Conservation (phyloP, 2,329 filamentous ascomycete genomes). For the Diaporthe vaccinii region DNA sequence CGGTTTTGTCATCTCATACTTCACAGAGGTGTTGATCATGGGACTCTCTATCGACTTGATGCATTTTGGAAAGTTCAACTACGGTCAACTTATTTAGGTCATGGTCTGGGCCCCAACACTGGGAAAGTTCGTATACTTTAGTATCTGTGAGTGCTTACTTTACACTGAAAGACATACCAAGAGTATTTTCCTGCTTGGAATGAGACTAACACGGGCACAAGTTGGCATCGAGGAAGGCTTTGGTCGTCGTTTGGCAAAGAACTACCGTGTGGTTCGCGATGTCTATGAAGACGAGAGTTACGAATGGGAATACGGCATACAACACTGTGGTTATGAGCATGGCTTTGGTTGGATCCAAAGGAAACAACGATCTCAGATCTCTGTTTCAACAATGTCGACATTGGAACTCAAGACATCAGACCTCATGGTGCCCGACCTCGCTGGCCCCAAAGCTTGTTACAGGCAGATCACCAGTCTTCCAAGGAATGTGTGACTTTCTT, state of each 20-base stretch:
- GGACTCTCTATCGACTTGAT: neutral
- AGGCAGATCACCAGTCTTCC: neutral
- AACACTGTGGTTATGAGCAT: neutral
- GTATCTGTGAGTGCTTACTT: neutral
- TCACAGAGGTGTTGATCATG: neutral
- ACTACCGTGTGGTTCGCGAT: neutral
- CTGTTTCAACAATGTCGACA: neutral
- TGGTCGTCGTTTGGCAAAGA: constrained; percentile 2
- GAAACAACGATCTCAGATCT: neutral
- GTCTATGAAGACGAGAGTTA: neutral
- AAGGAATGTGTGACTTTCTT: neutral
- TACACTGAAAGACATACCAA: neutral
- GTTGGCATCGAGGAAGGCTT: constrained; percentile 4
- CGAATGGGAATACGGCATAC: neutral
- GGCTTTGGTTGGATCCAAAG: too few species aligned
- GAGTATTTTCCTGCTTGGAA: too few species aligned
- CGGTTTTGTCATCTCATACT: neutral
- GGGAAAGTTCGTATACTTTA: neutral
- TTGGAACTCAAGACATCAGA: neutral
- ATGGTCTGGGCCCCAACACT: neutral
- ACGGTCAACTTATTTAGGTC: neutral
- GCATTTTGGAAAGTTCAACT: neutral
- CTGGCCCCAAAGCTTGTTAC: neutral
- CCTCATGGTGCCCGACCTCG: too few species aligned
- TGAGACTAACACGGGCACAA: neutral